Evolutionary conservation across 1,284 basidiomycete species (phyloP).

Genomic region (Bondarzewia mesenterica): DNA sequence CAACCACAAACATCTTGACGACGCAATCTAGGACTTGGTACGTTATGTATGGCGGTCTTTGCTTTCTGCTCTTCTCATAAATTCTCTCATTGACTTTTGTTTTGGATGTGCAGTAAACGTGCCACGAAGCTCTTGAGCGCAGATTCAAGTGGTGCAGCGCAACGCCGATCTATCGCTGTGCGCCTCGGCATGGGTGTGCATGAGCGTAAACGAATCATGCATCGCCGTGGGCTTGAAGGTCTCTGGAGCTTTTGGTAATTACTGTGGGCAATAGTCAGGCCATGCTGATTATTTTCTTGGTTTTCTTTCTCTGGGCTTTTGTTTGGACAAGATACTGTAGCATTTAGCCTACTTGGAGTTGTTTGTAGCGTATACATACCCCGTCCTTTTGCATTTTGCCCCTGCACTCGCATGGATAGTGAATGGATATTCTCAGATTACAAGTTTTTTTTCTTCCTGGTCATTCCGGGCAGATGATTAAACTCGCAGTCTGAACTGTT

Average conservation of each 20-base stretch:
- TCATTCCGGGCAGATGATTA: too few relatives aligned
- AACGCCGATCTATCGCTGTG: neutral
- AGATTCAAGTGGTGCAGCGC: neutral
- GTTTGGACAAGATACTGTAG: neutral
- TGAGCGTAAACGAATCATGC: slow-evolving; percentile 5
- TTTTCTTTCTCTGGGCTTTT: neutral
- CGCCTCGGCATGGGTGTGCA: slow-evolving; percentile 1
- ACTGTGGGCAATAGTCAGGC: too few relatives aligned
- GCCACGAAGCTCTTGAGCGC: neutral
- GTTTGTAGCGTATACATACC: too few relatives aligned
- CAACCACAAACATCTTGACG: neutral
- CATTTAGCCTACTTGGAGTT: too few relatives aligned
- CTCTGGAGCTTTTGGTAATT: neutral
- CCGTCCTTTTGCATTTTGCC: too few relatives aligned
- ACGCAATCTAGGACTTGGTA: neutral
- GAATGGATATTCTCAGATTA: too few relatives aligned
- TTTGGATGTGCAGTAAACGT: neutral
- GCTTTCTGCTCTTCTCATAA: neutral
- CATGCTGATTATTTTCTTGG: too few relatives aligned
- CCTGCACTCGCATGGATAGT: too few relatives aligned
- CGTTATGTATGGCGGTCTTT: neutral
- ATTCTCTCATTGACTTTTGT: neutral
- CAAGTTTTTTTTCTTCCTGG: too few relatives aligned
- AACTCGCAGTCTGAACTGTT: too few relatives aligned
- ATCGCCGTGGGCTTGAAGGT: slow-evolving; percentile 1